Percentiles rank a stretch among this genome's conserved stretches.
Evolutionary conservation across 345 rosid species (phyloP).

Genomic region (Populus ilicifolia): DNA sequence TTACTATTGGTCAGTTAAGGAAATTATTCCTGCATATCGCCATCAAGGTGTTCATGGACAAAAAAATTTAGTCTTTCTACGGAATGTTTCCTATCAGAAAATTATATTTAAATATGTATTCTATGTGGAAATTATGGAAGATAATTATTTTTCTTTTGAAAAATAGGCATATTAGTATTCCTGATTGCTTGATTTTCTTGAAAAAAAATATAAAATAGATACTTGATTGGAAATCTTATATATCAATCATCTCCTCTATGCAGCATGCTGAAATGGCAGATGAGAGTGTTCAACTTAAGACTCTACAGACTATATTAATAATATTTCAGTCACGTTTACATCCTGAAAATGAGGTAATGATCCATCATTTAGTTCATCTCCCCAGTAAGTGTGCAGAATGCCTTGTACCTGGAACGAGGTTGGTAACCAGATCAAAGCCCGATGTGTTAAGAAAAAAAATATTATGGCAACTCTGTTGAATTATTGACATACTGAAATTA

Average conservation of each 20-base stretch:
- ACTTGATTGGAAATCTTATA: conserved; percentile 10
- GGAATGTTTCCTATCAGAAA: not conserved
- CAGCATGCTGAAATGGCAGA: conserved; percentile 98
- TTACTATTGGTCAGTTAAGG: no score
- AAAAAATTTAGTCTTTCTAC: not conserved
- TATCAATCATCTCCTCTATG: conserved; percentile 20
- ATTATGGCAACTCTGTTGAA: not conserved
- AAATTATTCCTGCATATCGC: no score
- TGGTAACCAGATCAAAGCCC: conserved; percentile 1
- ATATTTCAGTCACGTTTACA: conserved; percentile 87
- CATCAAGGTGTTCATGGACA: not conserved
- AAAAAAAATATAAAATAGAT: not conserved
- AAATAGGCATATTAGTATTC: no score
- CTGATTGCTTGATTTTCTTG: not conserved
- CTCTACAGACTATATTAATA: conserved; percentile 86
- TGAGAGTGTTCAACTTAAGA: conserved; percentile 88
- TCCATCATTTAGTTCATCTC: conserved; percentile 14
- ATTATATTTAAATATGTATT: not conserved
- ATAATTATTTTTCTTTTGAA: not conserved
- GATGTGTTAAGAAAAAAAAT: not conserved
- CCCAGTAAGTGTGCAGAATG: conserved; percentile 9
- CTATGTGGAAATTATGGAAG: not conserved
- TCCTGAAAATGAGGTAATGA: conserved; percentile 80
- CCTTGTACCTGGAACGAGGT: conserved; percentile 4
- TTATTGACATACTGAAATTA: not conserved